Percentiles rank a stretch among this genome's conserved stretches.
These are phyloP conservation scores for Aspergillus aculeatus DNA, from an alignment of 2,329 filamentous ascomycete species.

Conservation along the genomic window DNA sequence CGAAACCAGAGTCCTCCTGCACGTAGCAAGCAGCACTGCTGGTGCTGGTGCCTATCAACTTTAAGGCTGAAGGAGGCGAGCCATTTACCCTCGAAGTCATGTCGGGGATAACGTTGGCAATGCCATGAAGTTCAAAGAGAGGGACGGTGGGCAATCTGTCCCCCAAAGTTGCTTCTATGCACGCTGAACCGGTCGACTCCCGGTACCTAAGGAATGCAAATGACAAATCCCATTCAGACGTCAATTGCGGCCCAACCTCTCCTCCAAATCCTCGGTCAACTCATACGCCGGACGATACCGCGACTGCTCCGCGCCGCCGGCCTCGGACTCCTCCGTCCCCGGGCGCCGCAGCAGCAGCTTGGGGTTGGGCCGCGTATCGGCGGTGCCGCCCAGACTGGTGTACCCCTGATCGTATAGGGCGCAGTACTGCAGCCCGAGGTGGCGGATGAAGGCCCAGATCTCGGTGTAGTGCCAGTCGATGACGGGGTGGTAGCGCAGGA, in stretches of 20 bases:
- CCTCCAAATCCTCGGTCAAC: conserved; percentile 70
- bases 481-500: conserved; percentile 91
- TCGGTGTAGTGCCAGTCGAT: conserved; percentile 97
- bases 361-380: conserved; percentile 88
- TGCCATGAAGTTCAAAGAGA: neutral
- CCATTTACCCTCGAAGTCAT: neutral
- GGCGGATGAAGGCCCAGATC: conserved; percentile 79
- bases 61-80: neutral
- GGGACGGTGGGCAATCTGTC: neutral
- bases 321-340: conserved; percentile 15
- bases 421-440: conserved; percentile 80
- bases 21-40: neutral
- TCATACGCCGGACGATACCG: conserved; percentile 73
- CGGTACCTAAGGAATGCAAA: neutral
- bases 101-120: neutral
- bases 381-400: conserved; percentile 85
- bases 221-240: neutral
- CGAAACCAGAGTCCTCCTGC: neutral
- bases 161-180: neutral
- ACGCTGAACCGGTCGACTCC: neutral
- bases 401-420: conserved; percentile 83
- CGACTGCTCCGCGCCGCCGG: conserved; percentile 23
- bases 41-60: neutral
- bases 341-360: conserved; percentile 51
- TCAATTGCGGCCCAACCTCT: conserved; percentile 71